Evolutionary conservation across 2,329 filamentous ascomycete genomes (phyloP), one percentile per base, ranked within the genome.

Genomic region (Fusarium fujikuroi): DNA sequence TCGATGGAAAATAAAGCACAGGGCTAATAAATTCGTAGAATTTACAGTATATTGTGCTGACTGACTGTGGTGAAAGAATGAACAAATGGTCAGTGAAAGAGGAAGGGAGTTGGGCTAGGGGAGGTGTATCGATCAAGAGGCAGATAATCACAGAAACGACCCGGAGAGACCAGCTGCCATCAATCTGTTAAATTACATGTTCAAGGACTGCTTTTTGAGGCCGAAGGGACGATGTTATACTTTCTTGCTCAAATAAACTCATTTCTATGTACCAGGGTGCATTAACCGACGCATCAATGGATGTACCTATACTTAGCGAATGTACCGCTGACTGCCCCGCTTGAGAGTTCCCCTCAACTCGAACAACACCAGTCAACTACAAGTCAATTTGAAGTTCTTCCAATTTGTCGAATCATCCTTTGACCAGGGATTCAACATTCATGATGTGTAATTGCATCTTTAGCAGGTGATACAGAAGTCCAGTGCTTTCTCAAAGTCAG

Each of bases 171-270:
- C 39, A 47, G 18, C 32, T 30, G n/a, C 34, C 44, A 19, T 25
- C 39, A 21, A 46, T 21, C 19, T n/a, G n/a, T 47, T 9, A 28
- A 50, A 50, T 28, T 36, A 34, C 15, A 28, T n/a, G 16, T 39
- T 32, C 57, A 34, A 32, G 23, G 18, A 30, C 54, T 58, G 25
- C 25, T n/a, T 25, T 34, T 56, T 28, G 19, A 34, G n/a, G 25
- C 28, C 32, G 18, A 21, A 40, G 32, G 43, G 44, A 21, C 39
- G 43, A 56, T 39, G 53, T 57, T 59, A 49, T 50, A 69, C n/a
- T 61, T 73, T 73, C 70, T 47, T 73, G 70, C 70, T 73, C 70
- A 73, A 73, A 73, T 23, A 47, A 34, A 70, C 70, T 67, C 70
- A 66, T 57, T 25, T 39, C 52, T 47, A 10, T 34, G 50, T 66